Evolutionary conservation across 106 monocot species (phyloP), one percentile per base, ranked within the genome.

Genomic region (Agapanthus africanus): DNA sequence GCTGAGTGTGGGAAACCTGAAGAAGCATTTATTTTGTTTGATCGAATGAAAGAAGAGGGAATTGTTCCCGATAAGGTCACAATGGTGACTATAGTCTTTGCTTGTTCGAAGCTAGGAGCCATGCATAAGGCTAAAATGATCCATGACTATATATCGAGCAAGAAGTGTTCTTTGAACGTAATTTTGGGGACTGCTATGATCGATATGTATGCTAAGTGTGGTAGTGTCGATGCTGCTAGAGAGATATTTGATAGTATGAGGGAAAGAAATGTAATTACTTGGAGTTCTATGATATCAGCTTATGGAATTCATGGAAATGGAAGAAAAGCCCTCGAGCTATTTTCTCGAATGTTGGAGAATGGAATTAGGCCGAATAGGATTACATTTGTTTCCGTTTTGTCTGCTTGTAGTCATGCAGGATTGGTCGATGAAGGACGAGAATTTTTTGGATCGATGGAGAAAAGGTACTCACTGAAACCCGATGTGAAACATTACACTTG

Each of bases 161-260:
- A 38, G 22, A 81, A 66, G 38, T 69, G 77, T 10, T 78, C 85
- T 16, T 37, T 81, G 26, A 64, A 79, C 63, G 86, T 82, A 32
- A 72, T 86, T 41, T 31, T 86, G 61, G 81, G 86, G 15, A 82
- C 81, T 2, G 79, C 86, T 10, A 63, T 86, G 75, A 71, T 86
- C 2, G 86, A 82, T 63, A 86, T 86, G 86, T 86, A 73, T 44
- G 81, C 86, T 5, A 86, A 82, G 63, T 82, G 86, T 36, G 82
- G 86, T 37, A 77, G 70, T 23, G 66, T 67, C 0, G 73, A 73
- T 67, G 59, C 62, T 23, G 86, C 86, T 1, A 72, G 82, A 52
- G 76, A 73, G 28, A 74, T 86, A 14, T 86, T 86, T 56, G 79
- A 82, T 56, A 11, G 21, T 16, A 82, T 86, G 81, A 67, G 28